Percentiles rank a stretch among this genome's conserved stretches.
phyloP scores from a whole-genome alignment of 2,329 filamentous ascomycete genomes.

The Fusarium lyarnte region DNA sequence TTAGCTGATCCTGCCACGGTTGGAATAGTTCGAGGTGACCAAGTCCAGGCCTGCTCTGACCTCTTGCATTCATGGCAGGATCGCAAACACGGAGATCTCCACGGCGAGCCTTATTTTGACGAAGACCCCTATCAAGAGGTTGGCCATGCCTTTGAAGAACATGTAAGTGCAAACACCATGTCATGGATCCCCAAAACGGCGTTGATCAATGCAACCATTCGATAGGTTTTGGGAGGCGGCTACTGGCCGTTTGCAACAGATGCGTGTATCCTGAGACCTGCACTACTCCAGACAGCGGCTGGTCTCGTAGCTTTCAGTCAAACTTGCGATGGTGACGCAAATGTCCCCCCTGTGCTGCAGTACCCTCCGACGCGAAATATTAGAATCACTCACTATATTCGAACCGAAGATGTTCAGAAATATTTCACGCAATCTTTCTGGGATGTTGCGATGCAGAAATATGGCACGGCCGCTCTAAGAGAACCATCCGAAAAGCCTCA shows the following conservation, averaged over 20 bases:
- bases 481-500: constrained; percentile 24
- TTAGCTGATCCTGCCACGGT: constrained; percentile 17
- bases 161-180: constrained; percentile 2
- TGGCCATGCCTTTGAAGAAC: constrained; percentile 40
- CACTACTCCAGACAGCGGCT: constrained; percentile 23
- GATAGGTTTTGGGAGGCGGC: constrained; percentile 37
- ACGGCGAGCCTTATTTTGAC: constrained; percentile 39
- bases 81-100: neutral
- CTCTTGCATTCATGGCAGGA: constrained; percentile 16
- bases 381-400: constrained; percentile 17
- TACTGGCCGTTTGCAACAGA: constrained; percentile 26
- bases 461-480: constrained; percentile 38
- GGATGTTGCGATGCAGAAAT: constrained; percentile 37
- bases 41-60: constrained; percentile 15
- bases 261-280: neutral
- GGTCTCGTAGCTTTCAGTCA: constrained; percentile 6
- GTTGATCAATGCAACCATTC: neutral
- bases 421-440: constrained; percentile 43
- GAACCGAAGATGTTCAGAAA: constrained; percentile 19
- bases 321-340: neutral
- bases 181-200: neutral
- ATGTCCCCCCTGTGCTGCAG: neutral
- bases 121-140: constrained; percentile 35
- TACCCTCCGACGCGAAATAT: neutral
- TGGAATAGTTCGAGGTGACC: constrained; percentile 15